Base-by-base conservation (phyloP, 306 rosid genomes). In the Hippophae rhamnoides region DNA sequence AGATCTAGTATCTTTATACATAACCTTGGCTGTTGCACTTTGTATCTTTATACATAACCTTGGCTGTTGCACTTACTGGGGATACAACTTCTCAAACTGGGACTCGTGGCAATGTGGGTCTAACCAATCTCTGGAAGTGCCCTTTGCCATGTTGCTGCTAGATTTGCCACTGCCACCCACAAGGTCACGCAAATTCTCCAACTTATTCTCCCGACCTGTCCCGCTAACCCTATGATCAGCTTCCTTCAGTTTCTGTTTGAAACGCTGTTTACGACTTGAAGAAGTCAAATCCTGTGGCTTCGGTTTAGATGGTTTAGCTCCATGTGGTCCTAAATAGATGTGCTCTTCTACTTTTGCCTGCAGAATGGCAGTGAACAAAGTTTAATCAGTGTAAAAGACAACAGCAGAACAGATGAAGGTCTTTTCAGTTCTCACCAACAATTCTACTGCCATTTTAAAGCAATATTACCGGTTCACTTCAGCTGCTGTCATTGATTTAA, bases 21-120 rank as follows among this genome's bases (percentile, higher is more conserved):
- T 48, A 48, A 11, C 11, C 0, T 7, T 4, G 9, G 57, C 47
- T 38, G 61, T 47, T 66, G 52, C 26, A 51, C 55, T 73, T 67
- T n/a, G 47, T 7, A 4, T 4, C 44, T 25, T 43, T 8, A 11
- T 40, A 42, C 56, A 41, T 48, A 48, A 11, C 11, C 0, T 7
- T 4, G 9, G 57, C 47, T 38, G 61, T 47, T 66, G 52, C 26
- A 51, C 55, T 73, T 67, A 72, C 62, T 67, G 67, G 52, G 59
- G 76, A 53, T 76, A 68, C 82, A 89, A 68, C 72, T 81, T 93
- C 76, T 93, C 94, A 62, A 86, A 93, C 13, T 82, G 67, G 63
- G 99, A 64, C 84, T 88, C 97, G 47, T 80, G 94, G 75, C 97
- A 93, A 79, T 93, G 97, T 41, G 95, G 90, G 74, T 93, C 97